These are phyloP conservation scores for Castanospermum australe DNA, from an alignment of 306 rosid species.

Conservation along the genomic window DNA sequence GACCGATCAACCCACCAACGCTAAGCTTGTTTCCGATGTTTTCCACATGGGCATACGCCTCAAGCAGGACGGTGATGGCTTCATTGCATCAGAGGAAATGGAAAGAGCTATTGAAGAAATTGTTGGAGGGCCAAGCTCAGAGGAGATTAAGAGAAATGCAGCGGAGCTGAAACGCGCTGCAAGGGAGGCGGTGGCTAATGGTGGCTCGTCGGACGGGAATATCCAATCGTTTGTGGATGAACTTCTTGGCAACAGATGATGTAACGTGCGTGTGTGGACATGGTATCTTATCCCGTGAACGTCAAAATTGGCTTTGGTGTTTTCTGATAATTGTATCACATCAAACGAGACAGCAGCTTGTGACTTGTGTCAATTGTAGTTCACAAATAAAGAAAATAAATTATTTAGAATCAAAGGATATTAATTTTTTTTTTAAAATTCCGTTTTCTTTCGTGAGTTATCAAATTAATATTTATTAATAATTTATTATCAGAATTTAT, in stretches of 20 bases:
- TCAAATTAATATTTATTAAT: too few relatives aligned
- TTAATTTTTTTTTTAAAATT: too few relatives aligned
- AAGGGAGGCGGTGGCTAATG: conserved; percentile 29
- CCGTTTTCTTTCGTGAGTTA: too few relatives aligned
- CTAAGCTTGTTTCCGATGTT: conserved; percentile 44
- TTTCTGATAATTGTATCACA: too few relatives aligned
- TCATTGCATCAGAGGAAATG: conserved; percentile 32
- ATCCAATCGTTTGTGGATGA: conserved; percentile 46
- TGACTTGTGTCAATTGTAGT: too few relatives aligned
- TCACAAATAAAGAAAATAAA: too few relatives aligned
- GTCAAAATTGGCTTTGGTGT: too few relatives aligned
- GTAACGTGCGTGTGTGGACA: too few relatives aligned
- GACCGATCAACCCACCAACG: conserved; percentile 61
- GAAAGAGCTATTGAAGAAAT: conserved; percentile 39
- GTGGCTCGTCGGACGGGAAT: conserved; percentile 51
- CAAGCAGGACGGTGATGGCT: conserved; percentile 28
- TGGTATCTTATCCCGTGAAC: too few relatives aligned
- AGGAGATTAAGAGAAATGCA: conserved; percentile 29
- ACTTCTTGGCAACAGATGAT: neutral
- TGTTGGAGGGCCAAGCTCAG: conserved; percentile 13
- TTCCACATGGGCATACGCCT: conserved; percentile 37
- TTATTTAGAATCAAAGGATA: too few relatives aligned
- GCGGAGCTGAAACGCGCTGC: conserved; percentile 34
- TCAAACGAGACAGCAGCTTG: too few relatives aligned
- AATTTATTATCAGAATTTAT: too few relatives aligned